Evolutionary conservation across 108 stramenopile genomes (phyloP), one percentile per base, ranked within the genome.

Genomic region (Cyclotella sp.): DNA sequence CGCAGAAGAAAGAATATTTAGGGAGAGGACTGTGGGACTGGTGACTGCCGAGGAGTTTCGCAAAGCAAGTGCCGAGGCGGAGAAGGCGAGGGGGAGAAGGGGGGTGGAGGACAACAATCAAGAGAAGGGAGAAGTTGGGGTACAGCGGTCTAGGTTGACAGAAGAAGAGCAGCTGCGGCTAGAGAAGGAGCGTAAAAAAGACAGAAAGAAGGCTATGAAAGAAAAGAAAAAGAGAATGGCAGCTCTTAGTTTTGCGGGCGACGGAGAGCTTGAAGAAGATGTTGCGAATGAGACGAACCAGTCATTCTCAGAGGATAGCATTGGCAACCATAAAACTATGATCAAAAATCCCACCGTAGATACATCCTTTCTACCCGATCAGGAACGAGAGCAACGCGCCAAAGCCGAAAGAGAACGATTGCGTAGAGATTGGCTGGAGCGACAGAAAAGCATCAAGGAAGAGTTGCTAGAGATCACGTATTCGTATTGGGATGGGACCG

Each of bases 401-500:
- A 60, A 64, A 47, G 61, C 70, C 24, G 85, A 94, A 74, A 75
- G 88, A 69, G 84, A 90, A 71, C 77, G 84, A 57, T 68, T 97
- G 47, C 88, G 90, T 67, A 53, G 77, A 70, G 96, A 98, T 67
- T 98, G 97, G 97, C 52, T 87, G 41, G 83, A 88, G 43, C 49
- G 75, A 26, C 97, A 99, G 79, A 89, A 87, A 40, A 51, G 47
- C 41, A 87, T 95, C 22, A 94, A 97, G 67, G 76, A 87, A 55
- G 95, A 97, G 77, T 16, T 78, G 55, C 68, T 98, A 42, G 90
- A 96, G 76, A 94, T 99, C 40, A 96, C 93, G 13, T 98, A 98
- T 85, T 91, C 88, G 5, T 99, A 98, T 76, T 99, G 97, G 97
- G 98, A 98, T 70, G 99, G 99, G 7, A 87, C 91, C 0, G 99